These are phyloP conservation scores for Miscanthus sacchariflorus DNA, from an alignment of 202 grass and related monocot species.

Conservation along the genomic window DNA sequence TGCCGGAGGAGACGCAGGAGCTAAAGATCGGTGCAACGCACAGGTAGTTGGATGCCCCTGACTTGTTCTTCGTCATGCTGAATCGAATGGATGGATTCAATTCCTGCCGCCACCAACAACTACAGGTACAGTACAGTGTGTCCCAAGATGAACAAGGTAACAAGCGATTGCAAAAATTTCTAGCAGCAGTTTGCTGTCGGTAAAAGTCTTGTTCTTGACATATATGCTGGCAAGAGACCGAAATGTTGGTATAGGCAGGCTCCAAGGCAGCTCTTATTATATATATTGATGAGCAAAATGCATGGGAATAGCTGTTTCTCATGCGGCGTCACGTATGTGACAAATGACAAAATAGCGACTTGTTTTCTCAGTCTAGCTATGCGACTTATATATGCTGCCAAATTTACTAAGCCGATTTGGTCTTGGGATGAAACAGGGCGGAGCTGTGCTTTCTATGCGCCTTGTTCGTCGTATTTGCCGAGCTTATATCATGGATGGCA, in stretches of 20 bases:
- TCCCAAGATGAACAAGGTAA: neutral
- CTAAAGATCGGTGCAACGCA: constrained; percentile 49
- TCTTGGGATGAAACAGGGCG: constrained; percentile 29
- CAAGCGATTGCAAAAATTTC: neutral
- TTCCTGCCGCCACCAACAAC: neutral
- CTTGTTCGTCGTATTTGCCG: constrained; percentile 15
- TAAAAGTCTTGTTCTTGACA: neutral
- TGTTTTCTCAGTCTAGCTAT: constrained; percentile 19
- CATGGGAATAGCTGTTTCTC: constrained; percentile 7
- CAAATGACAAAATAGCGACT: neutral
- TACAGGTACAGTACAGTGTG: neutral
- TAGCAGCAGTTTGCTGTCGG: neutral
- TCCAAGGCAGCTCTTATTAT: neutral
- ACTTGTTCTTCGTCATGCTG: constrained; percentile 41
- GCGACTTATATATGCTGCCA: constrained; percentile 2
- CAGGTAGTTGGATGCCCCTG: constrained; percentile 31
- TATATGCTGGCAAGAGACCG: neutral
- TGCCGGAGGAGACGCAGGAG: constrained; percentile 38
- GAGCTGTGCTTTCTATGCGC: neutral
- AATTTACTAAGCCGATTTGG: neutral
- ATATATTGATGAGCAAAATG: neutral
- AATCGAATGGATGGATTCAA: neutral
- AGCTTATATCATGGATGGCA: no score
- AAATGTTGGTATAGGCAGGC: constrained; percentile 19
- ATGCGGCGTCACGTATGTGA: neutral